These are phyloP conservation scores for Golubevia sp. DNA, from an alignment of 1,284 basidiomycete genomes.

Conservation along the genomic window DNA sequence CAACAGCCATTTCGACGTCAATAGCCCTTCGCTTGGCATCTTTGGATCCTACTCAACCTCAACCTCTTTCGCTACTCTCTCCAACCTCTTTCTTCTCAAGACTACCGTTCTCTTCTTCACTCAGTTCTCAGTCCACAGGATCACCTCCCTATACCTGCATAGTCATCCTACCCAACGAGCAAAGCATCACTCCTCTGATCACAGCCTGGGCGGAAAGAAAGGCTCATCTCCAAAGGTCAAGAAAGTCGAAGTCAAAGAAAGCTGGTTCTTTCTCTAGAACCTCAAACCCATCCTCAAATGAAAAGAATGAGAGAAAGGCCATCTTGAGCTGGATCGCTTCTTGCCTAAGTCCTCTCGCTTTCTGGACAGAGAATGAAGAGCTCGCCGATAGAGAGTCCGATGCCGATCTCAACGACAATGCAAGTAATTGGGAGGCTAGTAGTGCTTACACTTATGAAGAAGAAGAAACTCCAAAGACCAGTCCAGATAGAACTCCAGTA, in stretches of 20 bases:
- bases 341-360: no score
- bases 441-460: neutral
- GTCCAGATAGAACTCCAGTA: neutral
- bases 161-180: conserved; percentile 23
- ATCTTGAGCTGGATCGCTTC: no score
- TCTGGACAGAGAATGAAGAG: no score
- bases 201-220: conserved; percentile 35
- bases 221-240: conserved; percentile 4
- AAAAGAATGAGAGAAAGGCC: no score
- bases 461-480: conserved; percentile 6
- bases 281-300: no score
- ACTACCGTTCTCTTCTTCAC: neutral
- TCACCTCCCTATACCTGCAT: conserved; percentile 31
- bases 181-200: conserved; percentile 27
- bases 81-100: neutral
- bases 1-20: conserved; percentile 7
- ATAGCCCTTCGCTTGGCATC: neutral
- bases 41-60: neutral
- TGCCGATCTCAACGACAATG: neutral
- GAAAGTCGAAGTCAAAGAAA: conserved; percentile 12
- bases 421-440: neutral
- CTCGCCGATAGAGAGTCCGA: neutral
- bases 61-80: neutral
- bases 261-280: no score
- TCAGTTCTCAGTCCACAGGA: neutral